Evolutionary conservation across 768 basidiomycete species (phyloP).

Genomic region (Clathrus columnatus): DNA sequence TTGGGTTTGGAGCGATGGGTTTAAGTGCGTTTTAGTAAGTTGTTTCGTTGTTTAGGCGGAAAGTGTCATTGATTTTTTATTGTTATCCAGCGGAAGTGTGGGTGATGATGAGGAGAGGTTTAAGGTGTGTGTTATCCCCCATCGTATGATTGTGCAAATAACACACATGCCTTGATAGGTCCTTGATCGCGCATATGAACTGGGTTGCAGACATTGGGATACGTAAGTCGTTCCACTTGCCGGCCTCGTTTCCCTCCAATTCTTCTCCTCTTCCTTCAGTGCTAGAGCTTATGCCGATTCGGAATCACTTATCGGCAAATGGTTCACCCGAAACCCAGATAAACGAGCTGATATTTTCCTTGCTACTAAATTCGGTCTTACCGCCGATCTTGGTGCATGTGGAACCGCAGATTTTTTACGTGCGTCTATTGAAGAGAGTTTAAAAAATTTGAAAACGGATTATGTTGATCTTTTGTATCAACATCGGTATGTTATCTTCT

Average conservation of each 20-base stretch:
- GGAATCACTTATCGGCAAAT: conserved; percentile 38
- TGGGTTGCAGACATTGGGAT: conserved; percentile 42
- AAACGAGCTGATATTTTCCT: conserved; percentile 48
- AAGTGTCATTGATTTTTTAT: background rate
- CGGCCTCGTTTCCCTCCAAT: background rate
- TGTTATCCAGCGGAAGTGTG: conserved; percentile 23
- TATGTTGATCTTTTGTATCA: conserved; percentile 39
- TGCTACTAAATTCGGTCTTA: conserved; percentile 47
- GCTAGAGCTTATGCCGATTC: conserved; percentile 38
- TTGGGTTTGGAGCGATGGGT: conserved; percentile 59
- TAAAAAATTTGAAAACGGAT: conserved; percentile 30
- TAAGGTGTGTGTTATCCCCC: too few relatives aligned
- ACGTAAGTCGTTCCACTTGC: background rate
- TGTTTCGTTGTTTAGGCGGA: background rate
- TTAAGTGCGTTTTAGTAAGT: conserved; percentile 17
- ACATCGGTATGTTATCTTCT: conserved; percentile 23
- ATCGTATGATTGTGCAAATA: background rate
- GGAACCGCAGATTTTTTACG: conserved; percentile 36
- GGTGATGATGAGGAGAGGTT: conserved; percentile 50
- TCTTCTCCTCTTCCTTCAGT: conserved; percentile 13
- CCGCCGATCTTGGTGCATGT: conserved; percentile 18
- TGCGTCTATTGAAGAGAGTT: conserved; percentile 28
- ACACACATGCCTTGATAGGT: conserved; percentile 18
- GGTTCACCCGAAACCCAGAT: conserved; percentile 41
- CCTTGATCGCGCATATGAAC: conserved; percentile 33